Evolutionary conservation across 2,329 filamentous ascomycete species (phyloP).

Genomic region (Dryadomyces sulphureus): DNA sequence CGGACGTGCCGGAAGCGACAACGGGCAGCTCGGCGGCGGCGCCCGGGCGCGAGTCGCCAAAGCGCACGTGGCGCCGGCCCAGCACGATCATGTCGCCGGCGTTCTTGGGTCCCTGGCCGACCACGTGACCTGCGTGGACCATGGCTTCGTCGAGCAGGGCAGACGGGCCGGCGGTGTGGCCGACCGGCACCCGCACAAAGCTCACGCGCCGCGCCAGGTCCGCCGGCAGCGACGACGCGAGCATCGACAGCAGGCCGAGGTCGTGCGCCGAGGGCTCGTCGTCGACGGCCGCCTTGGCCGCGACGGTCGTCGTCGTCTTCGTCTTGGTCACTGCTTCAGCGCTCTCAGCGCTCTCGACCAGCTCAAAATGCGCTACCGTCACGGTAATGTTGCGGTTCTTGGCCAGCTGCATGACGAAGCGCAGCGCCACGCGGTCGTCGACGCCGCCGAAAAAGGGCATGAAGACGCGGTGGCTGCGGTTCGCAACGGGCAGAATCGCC

Average conservation of each 20-base stretch:
- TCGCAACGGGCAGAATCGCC: slow-evolving; percentile 40
- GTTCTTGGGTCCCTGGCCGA: slow-evolving; percentile 45
- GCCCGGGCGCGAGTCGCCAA: slow-evolving; percentile 8
- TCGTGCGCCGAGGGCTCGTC: slow-evolving; percentile 21
- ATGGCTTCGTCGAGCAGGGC: slow-evolving; percentile 30
- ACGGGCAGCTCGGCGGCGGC: slow-evolving; percentile 4
- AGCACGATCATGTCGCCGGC: slow-evolving; percentile 58
- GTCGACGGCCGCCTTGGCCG: slow-evolving; percentile 8
- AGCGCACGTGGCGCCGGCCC: slow-evolving; percentile 34
- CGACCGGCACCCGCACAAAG: slow-evolving; percentile 35
- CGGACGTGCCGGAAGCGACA: background rate
- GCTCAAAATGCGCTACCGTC: slow-evolving; percentile 50
- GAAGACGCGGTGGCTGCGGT: slow-evolving; percentile 71
- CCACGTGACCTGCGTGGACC: slow-evolving; percentile 38
- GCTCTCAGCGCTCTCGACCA: background rate
- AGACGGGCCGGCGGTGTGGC: slow-evolving; percentile 15
- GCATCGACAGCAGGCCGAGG: slow-evolving; percentile 18
- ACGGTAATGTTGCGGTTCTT: slow-evolving; percentile 66
- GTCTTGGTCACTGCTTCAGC: too few relatives aligned
- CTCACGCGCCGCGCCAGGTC: slow-evolving; percentile 19
- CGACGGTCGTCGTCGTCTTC: background rate
- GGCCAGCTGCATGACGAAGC: slow-evolving; percentile 71
- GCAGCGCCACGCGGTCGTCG: slow-evolving; percentile 68
- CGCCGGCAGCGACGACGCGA: slow-evolving; percentile 19
- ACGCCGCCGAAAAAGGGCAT: slow-evolving; percentile 72